phyloP scores from a whole-genome alignment of 805 yeast genomes.

The Grigorovia humatica region DNA sequence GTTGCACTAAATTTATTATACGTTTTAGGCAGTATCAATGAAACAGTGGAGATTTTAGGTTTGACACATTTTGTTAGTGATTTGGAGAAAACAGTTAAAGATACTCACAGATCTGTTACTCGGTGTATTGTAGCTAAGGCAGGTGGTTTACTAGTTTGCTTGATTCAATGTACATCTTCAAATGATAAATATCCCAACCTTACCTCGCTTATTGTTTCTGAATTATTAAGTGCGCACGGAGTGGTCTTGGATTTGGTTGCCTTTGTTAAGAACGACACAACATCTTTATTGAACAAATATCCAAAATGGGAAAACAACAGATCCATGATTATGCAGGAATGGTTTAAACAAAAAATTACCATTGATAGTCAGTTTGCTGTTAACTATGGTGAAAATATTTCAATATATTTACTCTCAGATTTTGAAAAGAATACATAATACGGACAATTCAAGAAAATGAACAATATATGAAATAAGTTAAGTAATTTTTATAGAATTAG shows the following conservation, averaged over 20 bases:
- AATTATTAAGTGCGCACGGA: conserved; percentile 70
- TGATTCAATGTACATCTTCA: conserved; percentile 52
- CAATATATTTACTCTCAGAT: conserved; percentile 48
- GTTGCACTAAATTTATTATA: conserved; percentile 63
- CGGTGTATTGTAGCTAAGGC: conserved; percentile 66
- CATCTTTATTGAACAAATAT: neutral
- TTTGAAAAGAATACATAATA: conserved; percentile 30
- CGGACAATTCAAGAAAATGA: neutral
- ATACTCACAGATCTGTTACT: conserved; percentile 35
- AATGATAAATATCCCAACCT: conserved; percentile 49
- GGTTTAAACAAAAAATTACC: conserved; percentile 41
- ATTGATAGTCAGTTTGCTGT: conserved; percentile 40
- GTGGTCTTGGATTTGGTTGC: conserved; percentile 75
- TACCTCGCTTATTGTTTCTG: conserved; percentile 74
- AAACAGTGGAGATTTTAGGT: conserved; percentile 86
- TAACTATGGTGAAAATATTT: conserved; percentile 57
- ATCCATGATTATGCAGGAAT: conserved; percentile 47
- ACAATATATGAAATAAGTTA: neutral
- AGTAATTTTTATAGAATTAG: no score
- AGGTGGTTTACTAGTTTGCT: conserved; percentile 66
- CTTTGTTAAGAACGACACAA: conserved; percentile 41
- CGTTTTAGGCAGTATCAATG: conserved; percentile 73
- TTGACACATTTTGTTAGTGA: conserved; percentile 84
- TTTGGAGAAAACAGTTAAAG: conserved; percentile 59
- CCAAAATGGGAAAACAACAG: conserved; percentile 73